These are phyloP conservation scores for Aureobasidium sp. DNA, from an alignment of 2,329 filamentous ascomycete species.

Conservation along the genomic window DNA sequence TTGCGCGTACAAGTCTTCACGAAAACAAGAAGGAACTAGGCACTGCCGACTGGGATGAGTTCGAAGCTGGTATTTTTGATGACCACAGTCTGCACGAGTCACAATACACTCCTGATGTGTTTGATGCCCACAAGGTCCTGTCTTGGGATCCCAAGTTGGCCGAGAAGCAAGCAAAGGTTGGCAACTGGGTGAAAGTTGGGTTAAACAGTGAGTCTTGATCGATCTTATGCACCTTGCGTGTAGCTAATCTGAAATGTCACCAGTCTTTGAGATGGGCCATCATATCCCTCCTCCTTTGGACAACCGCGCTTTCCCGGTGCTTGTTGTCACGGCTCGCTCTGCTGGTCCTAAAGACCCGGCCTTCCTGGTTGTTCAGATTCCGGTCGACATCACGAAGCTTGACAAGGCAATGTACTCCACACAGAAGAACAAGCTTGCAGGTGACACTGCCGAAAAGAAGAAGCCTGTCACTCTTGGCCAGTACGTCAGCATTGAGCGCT, in stretches of 20 bases:
- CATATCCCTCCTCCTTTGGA: conserved; percentile 51
- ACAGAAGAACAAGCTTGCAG: conserved; percentile 21
- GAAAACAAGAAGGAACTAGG: conserved; percentile 41
- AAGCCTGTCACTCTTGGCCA: conserved; percentile 47
- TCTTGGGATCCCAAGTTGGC: conserved; percentile 33
- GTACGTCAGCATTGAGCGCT: conserved; percentile 59
- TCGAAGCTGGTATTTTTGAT: conserved; percentile 50
- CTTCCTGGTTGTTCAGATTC: conserved; percentile 32
- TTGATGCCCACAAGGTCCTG: conserved; percentile 39
- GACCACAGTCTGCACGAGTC: conserved; percentile 50
- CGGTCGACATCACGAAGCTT: conserved; percentile 29
- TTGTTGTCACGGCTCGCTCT: conserved; percentile 48
- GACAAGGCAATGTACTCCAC: conserved; percentile 26
- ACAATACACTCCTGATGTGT: conserved; percentile 50
- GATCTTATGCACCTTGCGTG: neutral
- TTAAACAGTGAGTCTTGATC: conserved; percentile 28
- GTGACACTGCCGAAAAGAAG: conserved; percentile 29
- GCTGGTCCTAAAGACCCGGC: conserved; percentile 13
- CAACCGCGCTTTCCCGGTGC: conserved; percentile 57
- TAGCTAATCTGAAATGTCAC: conserved; percentile 16
- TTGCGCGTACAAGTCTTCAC: conserved; percentile 55
- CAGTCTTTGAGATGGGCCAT: conserved; percentile 58
- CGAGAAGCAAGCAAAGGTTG: conserved; percentile 18
- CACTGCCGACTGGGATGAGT: conserved; percentile 57
- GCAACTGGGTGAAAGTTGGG: conserved; percentile 28